phyloP scores from a whole-genome alignment of 2,329 filamentous ascomycete genomes.

The Epichloe amarillans region DNA sequence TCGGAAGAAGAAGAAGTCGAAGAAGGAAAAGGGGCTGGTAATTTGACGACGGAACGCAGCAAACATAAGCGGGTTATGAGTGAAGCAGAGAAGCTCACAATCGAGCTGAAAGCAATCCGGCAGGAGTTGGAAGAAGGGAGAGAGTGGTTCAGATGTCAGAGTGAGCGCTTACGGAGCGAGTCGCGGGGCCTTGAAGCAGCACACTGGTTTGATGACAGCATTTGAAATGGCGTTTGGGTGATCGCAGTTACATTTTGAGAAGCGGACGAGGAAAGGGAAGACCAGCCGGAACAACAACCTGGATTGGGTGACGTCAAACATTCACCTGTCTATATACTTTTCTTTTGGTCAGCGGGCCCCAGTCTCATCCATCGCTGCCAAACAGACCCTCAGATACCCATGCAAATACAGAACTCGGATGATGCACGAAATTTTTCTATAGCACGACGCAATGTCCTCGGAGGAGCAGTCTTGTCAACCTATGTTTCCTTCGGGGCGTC shows the following conservation, averaged over 20 bases:
- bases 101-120: slow-evolving; percentile 28
- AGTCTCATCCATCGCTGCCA: not conserved
- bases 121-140: slow-evolving; percentile 33
- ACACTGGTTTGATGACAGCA: slow-evolving; percentile 21
- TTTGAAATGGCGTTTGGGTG: slow-evolving; percentile 10
- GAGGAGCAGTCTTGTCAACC: not conserved
- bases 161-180: slow-evolving; percentile 27
- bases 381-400: not conserved
- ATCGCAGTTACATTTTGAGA: not conserved
- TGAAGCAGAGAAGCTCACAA: slow-evolving; percentile 26
- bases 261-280: not conserved
- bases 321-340: not conserved
- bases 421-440: not conserved
- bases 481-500: not conserved
- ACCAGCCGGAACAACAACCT: not conserved
- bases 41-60: slow-evolving; percentile 9
- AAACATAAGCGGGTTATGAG: slow-evolving; percentile 28
- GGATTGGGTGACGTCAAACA: not conserved
- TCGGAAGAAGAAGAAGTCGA: slow-evolving; percentile 18
- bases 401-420: not conserved
- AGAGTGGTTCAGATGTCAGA: slow-evolving; percentile 34
- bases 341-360: not conserved
- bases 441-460: not conserved
- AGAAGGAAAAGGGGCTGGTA: slow-evolving; percentile 3
- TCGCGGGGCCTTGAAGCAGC: slow-evolving; percentile 15